These are phyloP conservation scores for Collariella sp. DNA, from an alignment of 495 filamentous ascomycete genomes.

Conservation along the genomic window DNA sequence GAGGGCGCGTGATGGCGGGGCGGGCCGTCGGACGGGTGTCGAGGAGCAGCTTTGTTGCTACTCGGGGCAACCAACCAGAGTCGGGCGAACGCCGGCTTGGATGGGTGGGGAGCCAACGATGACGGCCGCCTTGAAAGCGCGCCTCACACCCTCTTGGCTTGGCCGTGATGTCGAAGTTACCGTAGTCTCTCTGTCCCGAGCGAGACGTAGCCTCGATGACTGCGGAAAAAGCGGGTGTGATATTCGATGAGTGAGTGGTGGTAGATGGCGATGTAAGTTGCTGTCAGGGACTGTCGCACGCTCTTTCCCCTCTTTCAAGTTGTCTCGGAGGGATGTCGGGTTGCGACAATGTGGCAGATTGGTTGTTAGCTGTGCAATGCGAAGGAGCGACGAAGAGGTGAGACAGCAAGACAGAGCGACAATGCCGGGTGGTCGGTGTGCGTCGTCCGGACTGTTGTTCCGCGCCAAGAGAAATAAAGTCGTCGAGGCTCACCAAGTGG, in stretches of 20 bases:
- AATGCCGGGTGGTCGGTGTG: too few relatives aligned
- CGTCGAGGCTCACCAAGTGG: too few relatives aligned
- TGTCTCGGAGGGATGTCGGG: background rate
- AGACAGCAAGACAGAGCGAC: too few relatives aligned
- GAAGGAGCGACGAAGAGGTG: background rate
- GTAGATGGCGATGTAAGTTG: too few relatives aligned
- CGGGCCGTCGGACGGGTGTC: constrained; percentile 5
- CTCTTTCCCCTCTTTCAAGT: background rate
- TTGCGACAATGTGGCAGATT: background rate
- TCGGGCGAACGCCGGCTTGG: background rate
- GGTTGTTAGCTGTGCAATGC: background rate
- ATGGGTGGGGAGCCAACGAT: background rate
- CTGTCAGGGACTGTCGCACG: background rate
- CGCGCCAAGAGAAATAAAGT: too few relatives aligned
- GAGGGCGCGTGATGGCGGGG: constrained; percentile 7
- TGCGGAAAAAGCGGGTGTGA: too few relatives aligned
- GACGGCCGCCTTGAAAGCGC: background rate
- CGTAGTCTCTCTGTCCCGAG: background rate
- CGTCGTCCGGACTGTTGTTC: too few relatives aligned
- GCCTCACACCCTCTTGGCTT: background rate
- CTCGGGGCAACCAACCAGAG: constrained; percentile 10
- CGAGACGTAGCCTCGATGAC: background rate
- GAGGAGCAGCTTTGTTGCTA: constrained; percentile 1
- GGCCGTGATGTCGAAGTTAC: background rate
- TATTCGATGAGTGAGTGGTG: too few relatives aligned